phyloP scores from a whole-genome alignment of 345 rosid species.

The Alliaria petiolata region DNA sequence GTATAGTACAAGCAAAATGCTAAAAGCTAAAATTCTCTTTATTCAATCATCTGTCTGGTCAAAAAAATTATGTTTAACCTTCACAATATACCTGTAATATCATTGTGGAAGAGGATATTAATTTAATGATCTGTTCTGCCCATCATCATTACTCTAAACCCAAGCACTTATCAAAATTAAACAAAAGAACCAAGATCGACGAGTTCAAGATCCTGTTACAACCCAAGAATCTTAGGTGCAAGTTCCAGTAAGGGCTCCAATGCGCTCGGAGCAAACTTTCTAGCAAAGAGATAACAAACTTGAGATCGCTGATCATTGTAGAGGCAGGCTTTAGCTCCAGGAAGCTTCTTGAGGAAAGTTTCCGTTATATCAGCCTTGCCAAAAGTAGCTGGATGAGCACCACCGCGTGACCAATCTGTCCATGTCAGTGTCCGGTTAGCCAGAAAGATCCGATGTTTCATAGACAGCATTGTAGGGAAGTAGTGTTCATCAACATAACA shows the following conservation, averaged over 20 bases:
- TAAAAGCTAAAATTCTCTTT: background rate
- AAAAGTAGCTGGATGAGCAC: slow-evolving; percentile 88
- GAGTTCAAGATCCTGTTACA: slow-evolving; percentile 25
- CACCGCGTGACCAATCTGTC: slow-evolving; percentile 93
- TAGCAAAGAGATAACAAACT: slow-evolving; percentile 66
- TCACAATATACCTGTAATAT: slow-evolving; percentile 5
- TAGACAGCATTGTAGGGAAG: slow-evolving; percentile 82
- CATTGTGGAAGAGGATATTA: background rate
- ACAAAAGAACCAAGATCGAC: background rate
- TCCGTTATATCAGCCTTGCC: slow-evolving; percentile 54
- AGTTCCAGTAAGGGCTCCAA: slow-evolving; percentile 56
- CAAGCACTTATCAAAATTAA: background rate
- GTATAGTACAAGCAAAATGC: too few relatives aligned
- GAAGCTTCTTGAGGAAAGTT: slow-evolving; percentile 50
- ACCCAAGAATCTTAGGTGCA: slow-evolving; percentile 50
- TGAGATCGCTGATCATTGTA: slow-evolving; percentile 49
- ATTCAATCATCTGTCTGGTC: slow-evolving; percentile 12
- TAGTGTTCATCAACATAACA: slow-evolving; percentile 94
- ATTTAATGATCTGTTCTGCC: background rate
- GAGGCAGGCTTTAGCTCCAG: slow-evolving; percentile 42
- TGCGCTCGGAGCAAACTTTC: slow-evolving; percentile 80
- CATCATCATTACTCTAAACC: slow-evolving; percentile 7
- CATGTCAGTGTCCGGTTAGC: slow-evolving; percentile 78
- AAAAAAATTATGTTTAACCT: slow-evolving; percentile 3
- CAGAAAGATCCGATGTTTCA: slow-evolving; percentile 50